Evolutionary conservation across 257 asterid species (phyloP).

Genomic region (Eustoma russellianum): DNA sequence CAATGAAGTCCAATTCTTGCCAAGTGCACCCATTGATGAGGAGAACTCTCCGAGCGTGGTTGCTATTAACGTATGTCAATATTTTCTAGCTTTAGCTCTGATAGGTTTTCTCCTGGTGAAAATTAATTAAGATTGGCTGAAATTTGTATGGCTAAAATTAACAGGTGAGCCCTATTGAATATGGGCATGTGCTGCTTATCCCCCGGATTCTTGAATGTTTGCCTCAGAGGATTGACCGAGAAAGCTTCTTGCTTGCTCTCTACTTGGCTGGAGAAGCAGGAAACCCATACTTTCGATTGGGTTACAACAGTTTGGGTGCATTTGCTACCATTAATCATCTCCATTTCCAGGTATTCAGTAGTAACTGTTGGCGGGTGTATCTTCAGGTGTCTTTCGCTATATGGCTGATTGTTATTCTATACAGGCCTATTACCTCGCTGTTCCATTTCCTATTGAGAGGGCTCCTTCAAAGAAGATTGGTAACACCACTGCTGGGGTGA

Average conservation of each 20-base stretch:
- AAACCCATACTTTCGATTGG: conserved; percentile 83
- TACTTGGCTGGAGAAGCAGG: conserved; percentile 84
- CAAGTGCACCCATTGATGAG: conserved; percentile 49
- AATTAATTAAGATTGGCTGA: conserved; percentile 7
- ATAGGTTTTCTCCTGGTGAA: not conserved
- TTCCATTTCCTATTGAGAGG: conserved; percentile 30
- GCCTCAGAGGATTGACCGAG: conserved; percentile 76
- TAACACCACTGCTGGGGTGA: conserved; percentile 44
- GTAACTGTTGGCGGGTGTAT: not conserved
- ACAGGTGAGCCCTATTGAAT: conserved; percentile 98
- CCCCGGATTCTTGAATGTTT: conserved; percentile 73
- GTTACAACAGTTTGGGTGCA: conserved; percentile 97
- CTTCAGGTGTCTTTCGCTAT: not conserved
- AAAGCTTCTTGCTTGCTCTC: conserved; percentile 81
- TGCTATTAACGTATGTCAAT: conserved; percentile 65
- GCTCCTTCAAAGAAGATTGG: conserved; percentile 37
- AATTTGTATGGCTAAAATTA: conserved; percentile 8
- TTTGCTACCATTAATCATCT: conserved; percentile 98
- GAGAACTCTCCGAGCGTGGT: conserved; percentile 66
- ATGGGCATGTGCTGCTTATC: conserved; percentile 86
- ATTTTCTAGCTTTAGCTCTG: not conserved
- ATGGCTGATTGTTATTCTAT: not conserved
- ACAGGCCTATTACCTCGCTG: conserved; percentile 32
- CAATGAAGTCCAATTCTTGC: conserved; percentile 45
- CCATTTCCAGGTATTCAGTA: conserved; percentile 60